These are phyloP conservation scores for Paecilomyces sp. DNA, from an alignment of 2,329 filamentous ascomycete species.

Conservation along the genomic window DNA sequence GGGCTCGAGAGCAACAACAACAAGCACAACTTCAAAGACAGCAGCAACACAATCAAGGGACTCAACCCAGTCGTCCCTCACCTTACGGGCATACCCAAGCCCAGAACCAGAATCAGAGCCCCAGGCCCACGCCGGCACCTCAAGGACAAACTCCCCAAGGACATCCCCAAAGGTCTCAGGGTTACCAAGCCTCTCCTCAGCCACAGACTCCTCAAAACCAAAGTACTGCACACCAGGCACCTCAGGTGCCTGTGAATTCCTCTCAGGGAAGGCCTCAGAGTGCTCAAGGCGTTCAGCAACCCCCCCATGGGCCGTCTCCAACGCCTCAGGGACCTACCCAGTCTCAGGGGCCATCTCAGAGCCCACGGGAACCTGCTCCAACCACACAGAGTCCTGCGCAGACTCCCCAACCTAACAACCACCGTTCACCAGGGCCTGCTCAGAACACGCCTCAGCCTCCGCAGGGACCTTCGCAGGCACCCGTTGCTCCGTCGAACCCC, in stretches of 20 bases:
- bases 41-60: neutral
- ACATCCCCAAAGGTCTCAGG: neutral
- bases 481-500: neutral
- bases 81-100: neutral
- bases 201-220: neutral
- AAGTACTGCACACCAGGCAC: neutral
- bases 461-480: neutral
- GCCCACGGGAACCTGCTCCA: conserved; percentile 1
- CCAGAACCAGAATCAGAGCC: too few relatives aligned
- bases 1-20: conserved; percentile 35
- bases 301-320: neutral
- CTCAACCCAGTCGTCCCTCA: conserved; percentile 4
- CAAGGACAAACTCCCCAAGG: neutral
- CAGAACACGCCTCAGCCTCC: neutral
- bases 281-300: neutral
- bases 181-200: neutral
- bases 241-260: neutral
- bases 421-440: neutral
- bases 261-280: neutral
- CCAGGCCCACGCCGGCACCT: neutral
- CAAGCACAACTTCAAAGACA: conserved; percentile 21
- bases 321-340: conserved; percentile 5
- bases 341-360: conserved; percentile 2
- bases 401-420: neutral
- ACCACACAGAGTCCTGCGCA: neutral